Base-by-base conservation (phyloP, 2,329 filamentous ascomycete genomes). In the Alternaria triticina region DNA sequence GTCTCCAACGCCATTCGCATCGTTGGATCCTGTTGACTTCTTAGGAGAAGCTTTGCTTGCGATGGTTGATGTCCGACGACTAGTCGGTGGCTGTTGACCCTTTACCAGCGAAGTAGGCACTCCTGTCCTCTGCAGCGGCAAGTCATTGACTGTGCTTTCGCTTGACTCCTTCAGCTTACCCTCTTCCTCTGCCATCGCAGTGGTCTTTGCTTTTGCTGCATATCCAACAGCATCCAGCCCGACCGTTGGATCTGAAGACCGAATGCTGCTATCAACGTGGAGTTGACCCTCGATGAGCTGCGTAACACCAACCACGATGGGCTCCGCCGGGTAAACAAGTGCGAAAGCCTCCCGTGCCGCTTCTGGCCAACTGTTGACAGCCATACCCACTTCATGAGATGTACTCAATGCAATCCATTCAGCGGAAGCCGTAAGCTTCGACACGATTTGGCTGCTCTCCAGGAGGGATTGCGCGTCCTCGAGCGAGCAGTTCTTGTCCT, bases 381-480 rank as follows among this genome's bases (percentile, higher is more conserved):
- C 91, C 11, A 97, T 79, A 0, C 93, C 93, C 61, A 97, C 85
- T 74, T 97, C 92, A 69, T 95, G 92, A 22, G 88, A 89, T 25
- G 83, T 80, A 61, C 90, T 91, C 71, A 93, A 89, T 0, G 88
- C 83, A 23, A 83, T 83, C 84, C 93, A 94, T 27, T 90, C 85
- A 7, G 79, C 70, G 63, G 90, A 94, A 0, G 74, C 68, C 0
- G 89, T 74, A 1, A 91, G 89, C 4, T 83, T 70, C 45, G 88
- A 84, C 1, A 92, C 90, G 55, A 90, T 85, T 1, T 79, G 72
- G n/a, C 96, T 88, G 5, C 91, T 92, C 54, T 90, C 82, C 1
- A 79, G 77, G 2, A 97, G 83, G 3, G 90, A 79, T 0, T 72
- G 66, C 27, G 86, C 83, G 72, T 97, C 94, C 22, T 87, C 84